Conservation (phyloP, 2,329 filamentous ascomycete genomes). For the Parascedosporium putredinis region DNA sequence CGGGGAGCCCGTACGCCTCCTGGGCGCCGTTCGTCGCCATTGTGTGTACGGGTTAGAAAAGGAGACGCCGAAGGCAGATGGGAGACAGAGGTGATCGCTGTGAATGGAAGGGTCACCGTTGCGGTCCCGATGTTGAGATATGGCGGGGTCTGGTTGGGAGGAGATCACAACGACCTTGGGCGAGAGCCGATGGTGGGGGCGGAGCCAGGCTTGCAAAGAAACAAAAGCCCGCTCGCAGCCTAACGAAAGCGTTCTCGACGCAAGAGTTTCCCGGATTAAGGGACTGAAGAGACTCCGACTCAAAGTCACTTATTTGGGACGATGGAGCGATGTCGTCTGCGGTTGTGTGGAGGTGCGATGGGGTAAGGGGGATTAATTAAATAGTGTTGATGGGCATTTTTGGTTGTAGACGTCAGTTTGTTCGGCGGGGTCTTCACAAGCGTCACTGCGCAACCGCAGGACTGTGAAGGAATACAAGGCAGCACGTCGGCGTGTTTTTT, state of each 20-base stretch:
- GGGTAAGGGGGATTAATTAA: background rate
- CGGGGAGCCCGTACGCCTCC: conserved; percentile 63
- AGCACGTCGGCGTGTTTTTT: background rate
- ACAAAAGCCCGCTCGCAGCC: background rate
- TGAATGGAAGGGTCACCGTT: background rate
- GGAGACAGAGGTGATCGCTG: background rate
- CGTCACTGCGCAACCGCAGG: background rate
- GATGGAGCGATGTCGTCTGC: background rate
- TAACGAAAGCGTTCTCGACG: background rate
- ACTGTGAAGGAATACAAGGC: background rate
- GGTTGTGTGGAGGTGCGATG: background rate
- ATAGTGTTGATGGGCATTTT: background rate
- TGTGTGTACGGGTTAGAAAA: conserved; percentile 13
- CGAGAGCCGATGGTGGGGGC: background rate
- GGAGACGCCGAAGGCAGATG: background rate
- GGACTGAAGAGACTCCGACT: background rate
- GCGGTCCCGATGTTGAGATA: background rate
- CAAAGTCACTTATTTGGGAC: background rate
- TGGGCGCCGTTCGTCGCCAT: conserved; percentile 60
- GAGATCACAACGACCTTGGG: background rate
- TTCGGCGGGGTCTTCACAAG: background rate
- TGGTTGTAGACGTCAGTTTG: conserved; percentile 1
- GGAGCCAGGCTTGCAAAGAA: background rate
- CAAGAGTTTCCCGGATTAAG: background rate
- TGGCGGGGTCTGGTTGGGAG: background rate